Evolutionary conservation across 2,329 filamentous ascomycete species (phyloP), one percentile per base, ranked within the genome.

Genomic region (Neonectria ditissima): DNA sequence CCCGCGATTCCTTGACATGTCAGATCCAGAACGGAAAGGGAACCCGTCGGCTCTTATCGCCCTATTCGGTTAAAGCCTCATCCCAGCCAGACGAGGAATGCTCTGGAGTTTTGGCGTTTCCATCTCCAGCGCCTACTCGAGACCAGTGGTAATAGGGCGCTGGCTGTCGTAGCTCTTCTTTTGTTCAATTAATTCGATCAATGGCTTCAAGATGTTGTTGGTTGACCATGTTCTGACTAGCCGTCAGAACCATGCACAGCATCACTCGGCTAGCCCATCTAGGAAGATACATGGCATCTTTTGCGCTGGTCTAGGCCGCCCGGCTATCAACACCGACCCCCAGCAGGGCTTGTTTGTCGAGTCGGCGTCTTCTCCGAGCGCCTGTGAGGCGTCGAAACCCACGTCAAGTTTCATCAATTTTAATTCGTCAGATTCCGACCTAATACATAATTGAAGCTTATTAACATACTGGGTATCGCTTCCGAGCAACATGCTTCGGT

Each of bases 211-310:
- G 34, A 26, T 24, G 43, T 20, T 47, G 16, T 28, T 47, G 44
- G n/a, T n/a, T 47, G 44, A 11, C 44, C 24, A 26, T 47, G 24
- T 47, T 47, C 22, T n/a, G 24, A 47, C 44, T 47, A 47, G 22
- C n/a, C n/a, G n/a, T 22, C 44, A 11, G 14, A 26, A 4, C 7
- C 24, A 28, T 47, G 44, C 44, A n/a, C 7, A n/a, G 13, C 44
- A 18, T 13, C 24, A n/a, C 22, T 26, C 2, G 44, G 22, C 24
- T 47, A 47, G 24, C 44, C 44, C 8, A n/a, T 47, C 13, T 47
- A 26, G 44, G 44, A 22, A 28, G 44, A 47, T 47, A 47, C 44
- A 28, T 34, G 9, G 26, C 47, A 30, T 20, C 5, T 20, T 20
- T n/a, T 53, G 18, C 20, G 22, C 18, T 41, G 20, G 37, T 26